A percentile compares a stretch with the other conserved stretches of the same genome.
Evolutionary conservation across 2,329 filamentous ascomycete genomes (phyloP).

Genomic region (Sporothrix pseudoabietina): DNA sequence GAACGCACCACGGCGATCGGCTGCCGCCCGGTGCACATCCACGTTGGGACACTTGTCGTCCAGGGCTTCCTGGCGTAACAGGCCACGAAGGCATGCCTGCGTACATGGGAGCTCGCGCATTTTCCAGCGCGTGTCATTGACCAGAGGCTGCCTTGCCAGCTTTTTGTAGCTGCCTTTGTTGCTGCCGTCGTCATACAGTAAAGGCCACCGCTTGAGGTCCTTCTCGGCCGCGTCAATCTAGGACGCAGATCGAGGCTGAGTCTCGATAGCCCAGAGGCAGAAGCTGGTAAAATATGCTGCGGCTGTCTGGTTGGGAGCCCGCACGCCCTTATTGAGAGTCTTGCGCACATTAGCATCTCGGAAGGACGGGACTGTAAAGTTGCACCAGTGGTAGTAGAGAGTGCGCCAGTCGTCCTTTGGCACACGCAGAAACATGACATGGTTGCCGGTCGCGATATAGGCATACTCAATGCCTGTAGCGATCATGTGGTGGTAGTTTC

Average conservation of each 20-base stretch:
- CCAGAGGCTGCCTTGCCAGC: not conserved
- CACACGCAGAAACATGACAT: not conserved
- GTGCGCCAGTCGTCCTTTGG: conserved; percentile 12
- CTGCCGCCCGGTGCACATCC: not conserved
- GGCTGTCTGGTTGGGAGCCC: conserved; percentile 20
- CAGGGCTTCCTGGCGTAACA: not conserved
- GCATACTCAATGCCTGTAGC: not conserved
- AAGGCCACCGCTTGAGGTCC: conserved; percentile 21
- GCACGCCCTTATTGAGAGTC: not conserved
- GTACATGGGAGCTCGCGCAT: conserved; percentile 19
- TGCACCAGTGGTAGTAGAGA: conserved; percentile 1
- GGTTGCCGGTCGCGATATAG: not conserved
- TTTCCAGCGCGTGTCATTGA: conserved; percentile 1
- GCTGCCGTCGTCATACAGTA: not conserved
- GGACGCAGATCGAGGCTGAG: not conserved
- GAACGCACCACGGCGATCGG: not conserved
- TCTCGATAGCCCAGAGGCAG: not conserved
- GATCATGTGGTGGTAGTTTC: not conserved
- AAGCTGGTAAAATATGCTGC: conserved; percentile 25
- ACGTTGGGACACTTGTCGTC: conserved; percentile 29
- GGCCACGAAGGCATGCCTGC: conserved; percentile 25
- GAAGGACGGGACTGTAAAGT: not conserved
- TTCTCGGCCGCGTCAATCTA: conserved; percentile 19
- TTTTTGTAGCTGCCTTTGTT: not conserved
- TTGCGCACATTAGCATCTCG: not conserved